Conservation (phyloP, 2,329 filamentous ascomycete genomes). For the Sordariomycetes sp. region DNA sequence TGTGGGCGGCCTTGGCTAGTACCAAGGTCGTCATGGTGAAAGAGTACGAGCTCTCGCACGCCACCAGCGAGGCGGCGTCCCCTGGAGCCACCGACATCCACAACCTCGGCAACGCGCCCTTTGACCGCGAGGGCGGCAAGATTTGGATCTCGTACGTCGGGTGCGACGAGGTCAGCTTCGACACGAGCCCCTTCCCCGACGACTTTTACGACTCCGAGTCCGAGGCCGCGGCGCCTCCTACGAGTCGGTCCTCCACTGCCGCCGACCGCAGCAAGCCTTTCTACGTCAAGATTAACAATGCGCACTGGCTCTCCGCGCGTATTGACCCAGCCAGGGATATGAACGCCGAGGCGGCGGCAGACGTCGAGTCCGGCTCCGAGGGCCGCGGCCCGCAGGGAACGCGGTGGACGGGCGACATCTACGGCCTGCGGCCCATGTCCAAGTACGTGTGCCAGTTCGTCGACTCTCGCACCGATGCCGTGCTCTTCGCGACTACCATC, state of each 20-base stretch:
- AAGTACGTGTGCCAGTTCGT: slow-evolving; percentile 73
- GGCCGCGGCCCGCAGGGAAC: slow-evolving; percentile 24
- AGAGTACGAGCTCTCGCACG: slow-evolving; percentile 73
- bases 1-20: slow-evolving; percentile 89
- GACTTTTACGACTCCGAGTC: slow-evolving; percentile 16
- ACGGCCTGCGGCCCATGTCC: slow-evolving; percentile 54
- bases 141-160: slow-evolving; percentile 76
- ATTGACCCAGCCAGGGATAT: slow-evolving; percentile 37
- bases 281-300: slow-evolving; percentile 66
- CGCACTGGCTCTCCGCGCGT: slow-evolving; percentile 65
- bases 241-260: slow-evolving; percentile 21
- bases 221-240: slow-evolving; percentile 6
- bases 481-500: slow-evolving; percentile 61
- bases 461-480: slow-evolving; percentile 47
- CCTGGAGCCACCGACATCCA: slow-evolving; percentile 66
- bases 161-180: slow-evolving; percentile 65
- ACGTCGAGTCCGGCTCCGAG: slow-evolving; percentile 8
- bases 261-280: slow-evolving; percentile 63
- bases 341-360: neutral
- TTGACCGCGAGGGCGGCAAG: slow-evolving; percentile 54
- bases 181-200: slow-evolving; percentile 48
- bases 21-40: slow-evolving; percentile 95
- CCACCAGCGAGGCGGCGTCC: slow-evolving; percentile 58
- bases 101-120: slow-evolving; percentile 63
- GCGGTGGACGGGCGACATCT: slow-evolving; percentile 60